Percentiles rank a stretch among this genome's conserved stretches.
phyloP scores from a whole-genome alignment of 2,329 filamentous ascomycete species.

The Trichoderma sp. region DNA sequence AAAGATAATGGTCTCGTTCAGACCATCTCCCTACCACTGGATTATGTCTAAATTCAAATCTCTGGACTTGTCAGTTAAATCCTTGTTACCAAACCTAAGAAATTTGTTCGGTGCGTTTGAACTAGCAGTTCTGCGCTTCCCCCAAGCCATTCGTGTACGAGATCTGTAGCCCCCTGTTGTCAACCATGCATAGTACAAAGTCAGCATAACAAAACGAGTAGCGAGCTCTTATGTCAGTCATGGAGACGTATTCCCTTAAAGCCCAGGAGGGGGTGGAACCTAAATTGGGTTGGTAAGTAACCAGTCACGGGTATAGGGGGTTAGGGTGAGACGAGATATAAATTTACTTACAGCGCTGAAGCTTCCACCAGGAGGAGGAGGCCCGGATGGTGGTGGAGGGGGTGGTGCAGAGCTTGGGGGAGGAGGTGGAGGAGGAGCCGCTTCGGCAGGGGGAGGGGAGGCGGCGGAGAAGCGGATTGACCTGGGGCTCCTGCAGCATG shows the following conservation, averaged over 20 bases:
- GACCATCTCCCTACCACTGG: slow-evolving; percentile 18
- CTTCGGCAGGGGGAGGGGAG: slow-evolving; percentile 61
- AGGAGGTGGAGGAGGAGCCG: slow-evolving; percentile 65
- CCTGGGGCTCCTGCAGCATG: slow-evolving; percentile 46
- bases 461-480: slow-evolving; percentile 51
- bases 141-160: slow-evolving; percentile 18
- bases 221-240: slow-evolving; percentile 22
- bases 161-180: slow-evolving; percentile 21
- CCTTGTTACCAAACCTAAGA: slow-evolving; percentile 19
- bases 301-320: background rate
- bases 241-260: slow-evolving; percentile 36
- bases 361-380: slow-evolving; percentile 45
- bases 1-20: slow-evolving; percentile 13
- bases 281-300: slow-evolving; percentile 33
- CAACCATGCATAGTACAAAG: slow-evolving; percentile 23
- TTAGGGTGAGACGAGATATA: background rate
- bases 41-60: slow-evolving; percentile 18
- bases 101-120: background rate
- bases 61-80: slow-evolving; percentile 21
- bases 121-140: slow-evolving; percentile 16
- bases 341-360: slow-evolving; percentile 63
- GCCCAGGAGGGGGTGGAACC: slow-evolving; percentile 59
- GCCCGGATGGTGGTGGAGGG: slow-evolving; percentile 51
- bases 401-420: slow-evolving; percentile 58
- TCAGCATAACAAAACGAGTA: slow-evolving; percentile 20